Base-by-base conservation (phyloP, 768 basidiomycete genomes). In the Boletellus emodensis region DNA sequence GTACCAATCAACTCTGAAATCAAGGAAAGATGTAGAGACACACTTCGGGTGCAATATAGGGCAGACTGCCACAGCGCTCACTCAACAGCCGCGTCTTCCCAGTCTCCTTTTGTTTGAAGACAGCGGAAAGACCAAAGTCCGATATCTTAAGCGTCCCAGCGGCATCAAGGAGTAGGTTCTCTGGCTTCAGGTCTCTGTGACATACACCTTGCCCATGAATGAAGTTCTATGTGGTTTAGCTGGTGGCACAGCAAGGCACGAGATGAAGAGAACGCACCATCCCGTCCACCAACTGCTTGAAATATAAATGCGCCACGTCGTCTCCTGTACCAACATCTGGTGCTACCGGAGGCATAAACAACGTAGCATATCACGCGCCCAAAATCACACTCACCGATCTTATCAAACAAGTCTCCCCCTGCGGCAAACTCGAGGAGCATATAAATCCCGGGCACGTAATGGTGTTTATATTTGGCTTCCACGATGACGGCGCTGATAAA, bases 401-500 rank as follows among this genome's bases (percentile, higher is more conserved):
- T 99, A 69, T 99, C 96, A 66, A 99, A 99, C 30, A 99, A 71
- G 68, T 98, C 96, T 0, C 96, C 96, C 18, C 94, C 94, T 1
- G 83, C 83, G 0, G 95, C 96, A 32, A 95, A 73, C 66, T 98
- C 96, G 61, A 99, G 71, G 17, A 97, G 71, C 79, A 99, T 91
- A 64, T 97, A 99, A 18, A 93, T 78, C 0, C 89, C 95, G 0
- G 92, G 87, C 0, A 84, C 69, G 61, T 84, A 94, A 34, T 72
- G 58, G 44, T 74, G 64, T 33, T 71, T 70, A 37, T 81, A 78
- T 53, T 83, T 79, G 15, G 71, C 64, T 55, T 94, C 91, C 0
- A 93, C 84, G 3, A 90, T 72, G 28, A 84, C 80, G 0, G 85
- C 87, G 44, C 85, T 84, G 51, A 94, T 63, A 60, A 98, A 91